Evolutionary conservation across 768 basidiomycete species (phyloP).

Genomic region (Leccinum subtestaceum): DNA sequence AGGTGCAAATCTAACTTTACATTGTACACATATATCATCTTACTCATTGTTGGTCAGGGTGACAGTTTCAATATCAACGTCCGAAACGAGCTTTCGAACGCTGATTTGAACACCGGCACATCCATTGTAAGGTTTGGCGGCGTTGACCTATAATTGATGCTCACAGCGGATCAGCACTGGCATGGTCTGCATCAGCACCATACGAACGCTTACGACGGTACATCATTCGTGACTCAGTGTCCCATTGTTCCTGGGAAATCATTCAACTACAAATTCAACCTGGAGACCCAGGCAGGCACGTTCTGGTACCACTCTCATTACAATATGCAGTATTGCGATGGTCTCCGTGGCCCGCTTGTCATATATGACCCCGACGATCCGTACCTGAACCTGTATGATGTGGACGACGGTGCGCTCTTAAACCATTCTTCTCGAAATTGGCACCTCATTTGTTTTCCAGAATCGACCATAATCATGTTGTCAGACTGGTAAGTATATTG

Average conservation of each 20-base stretch:
- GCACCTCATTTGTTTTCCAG: conserved; percentile 17
- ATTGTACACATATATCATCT: not conserved
- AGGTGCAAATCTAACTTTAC: conserved; percentile 19
- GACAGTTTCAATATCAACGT: conserved; percentile 43
- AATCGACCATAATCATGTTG: conserved; percentile 40
- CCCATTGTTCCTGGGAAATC: conserved; percentile 40
- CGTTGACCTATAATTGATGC: not conserved
- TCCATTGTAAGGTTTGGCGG: conserved; percentile 35
- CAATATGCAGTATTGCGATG: conserved; percentile 55
- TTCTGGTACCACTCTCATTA: conserved; percentile 51
- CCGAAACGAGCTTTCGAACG: conserved; percentile 37
- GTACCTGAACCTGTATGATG: conserved; percentile 32
- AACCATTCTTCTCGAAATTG: not conserved
- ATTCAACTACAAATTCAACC: conserved; percentile 38
- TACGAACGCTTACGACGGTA: conserved; percentile 44
- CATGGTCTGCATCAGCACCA: conserved; percentile 46
- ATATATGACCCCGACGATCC: conserved; percentile 43
- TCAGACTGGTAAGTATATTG: conserved; percentile 34
- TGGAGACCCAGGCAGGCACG: conserved; percentile 31
- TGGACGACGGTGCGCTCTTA: conserved; percentile 33
- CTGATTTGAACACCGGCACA: conserved; percentile 38
- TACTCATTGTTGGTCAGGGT: conserved; percentile 26
- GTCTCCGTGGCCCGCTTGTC: conserved; percentile 47
- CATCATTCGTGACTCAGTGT: conserved; percentile 47
- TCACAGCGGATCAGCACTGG: conserved; percentile 35